A percentile compares a stretch with the other conserved stretches of the same genome.
Evolutionary conservation across 306 rosid genomes (phyloP).

Genomic region (Casuarina glauca): DNA sequence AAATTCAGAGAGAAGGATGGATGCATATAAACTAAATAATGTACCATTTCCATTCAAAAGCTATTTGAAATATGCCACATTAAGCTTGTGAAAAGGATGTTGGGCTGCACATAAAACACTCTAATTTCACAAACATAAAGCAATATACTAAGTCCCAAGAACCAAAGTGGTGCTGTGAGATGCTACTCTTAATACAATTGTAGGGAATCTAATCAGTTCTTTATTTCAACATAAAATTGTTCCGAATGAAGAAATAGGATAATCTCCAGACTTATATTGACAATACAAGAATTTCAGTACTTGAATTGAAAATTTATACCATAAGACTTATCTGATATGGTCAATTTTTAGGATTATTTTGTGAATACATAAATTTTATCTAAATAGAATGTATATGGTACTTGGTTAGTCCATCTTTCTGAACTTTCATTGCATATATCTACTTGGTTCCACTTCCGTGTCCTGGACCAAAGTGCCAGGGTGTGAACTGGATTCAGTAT

Average conservation of each 20-base stretch:
- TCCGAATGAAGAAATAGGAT: too few relatives aligned
- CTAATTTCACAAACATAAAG: neutral
- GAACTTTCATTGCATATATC: neutral
- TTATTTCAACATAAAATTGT: too few relatives aligned
- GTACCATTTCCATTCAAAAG: neutral
- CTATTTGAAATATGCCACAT: neutral
- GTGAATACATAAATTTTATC: too few relatives aligned
- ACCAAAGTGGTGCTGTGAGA: neutral
- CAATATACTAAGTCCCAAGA: neutral
- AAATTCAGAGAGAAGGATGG: slow-evolving; percentile 5
- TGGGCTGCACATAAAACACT: neutral
- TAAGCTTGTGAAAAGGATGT: neutral
- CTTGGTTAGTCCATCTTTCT: neutral
- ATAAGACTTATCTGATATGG: too few relatives aligned
- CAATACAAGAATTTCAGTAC: too few relatives aligned
- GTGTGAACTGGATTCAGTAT: neutral
- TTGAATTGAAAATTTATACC: too few relatives aligned
- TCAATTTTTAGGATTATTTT: too few relatives aligned
- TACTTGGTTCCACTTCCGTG: neutral
- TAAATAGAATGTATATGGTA: neutral
- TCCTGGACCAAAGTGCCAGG: neutral
- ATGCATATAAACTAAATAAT: neutral
- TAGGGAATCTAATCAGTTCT: too few relatives aligned
- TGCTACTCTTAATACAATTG: neutral
- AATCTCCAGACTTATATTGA: too few relatives aligned